A percentile compares a stretch with the other conserved stretches of the same genome.
Evolutionary conservation across 495 filamentous ascomycete species (phyloP).

Genomic region (Daldinia childiae): DNA sequence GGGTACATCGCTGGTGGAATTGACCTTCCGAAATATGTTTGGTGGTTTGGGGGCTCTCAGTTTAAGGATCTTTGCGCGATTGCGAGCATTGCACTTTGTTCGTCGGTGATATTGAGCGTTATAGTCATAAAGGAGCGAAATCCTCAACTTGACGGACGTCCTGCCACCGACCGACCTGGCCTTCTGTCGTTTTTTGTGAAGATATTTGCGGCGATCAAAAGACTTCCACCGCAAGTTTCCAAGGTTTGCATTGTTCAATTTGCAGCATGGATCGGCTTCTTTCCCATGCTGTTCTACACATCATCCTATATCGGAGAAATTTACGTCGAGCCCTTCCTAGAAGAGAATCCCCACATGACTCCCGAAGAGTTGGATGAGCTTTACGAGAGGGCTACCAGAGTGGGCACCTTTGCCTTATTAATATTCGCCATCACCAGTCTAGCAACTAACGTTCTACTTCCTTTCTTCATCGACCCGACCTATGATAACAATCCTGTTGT

Average conservation of each 20-base stretch:
- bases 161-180: conserved; percentile 66
- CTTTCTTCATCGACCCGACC: conserved; percentile 81
- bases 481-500: conserved; percentile 60
- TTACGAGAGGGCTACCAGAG: conserved; percentile 83
- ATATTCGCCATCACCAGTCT: conserved; percentile 86
- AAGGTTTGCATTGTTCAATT: conserved; percentile 89
- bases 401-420: conserved; percentile 86
- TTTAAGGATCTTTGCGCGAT: conserved; percentile 90
- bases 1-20: conserved; percentile 86
- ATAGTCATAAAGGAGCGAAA: conserved; percentile 77
- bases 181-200: conserved; percentile 79
- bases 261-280: conserved; percentile 94
- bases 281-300: conserved; percentile 93
- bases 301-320: conserved; percentile 92
- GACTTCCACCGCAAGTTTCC: conserved; percentile 79
- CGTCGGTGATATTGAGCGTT: conserved; percentile 74
- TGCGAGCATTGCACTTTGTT: conserved; percentile 72
- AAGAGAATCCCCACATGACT: conserved; percentile 77
- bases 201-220: conserved; percentile 76
- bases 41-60: conserved; percentile 83
- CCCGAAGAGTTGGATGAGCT: conserved; percentile 74
- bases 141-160: conserved; percentile 72
- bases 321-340: conserved; percentile 82
- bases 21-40: conserved; percentile 73
- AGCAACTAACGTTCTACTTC: conserved; percentile 78